Evolutionary conservation across 2,329 filamentous ascomycete species (phyloP).

Genomic region (Colletotrichum costaricense): DNA sequence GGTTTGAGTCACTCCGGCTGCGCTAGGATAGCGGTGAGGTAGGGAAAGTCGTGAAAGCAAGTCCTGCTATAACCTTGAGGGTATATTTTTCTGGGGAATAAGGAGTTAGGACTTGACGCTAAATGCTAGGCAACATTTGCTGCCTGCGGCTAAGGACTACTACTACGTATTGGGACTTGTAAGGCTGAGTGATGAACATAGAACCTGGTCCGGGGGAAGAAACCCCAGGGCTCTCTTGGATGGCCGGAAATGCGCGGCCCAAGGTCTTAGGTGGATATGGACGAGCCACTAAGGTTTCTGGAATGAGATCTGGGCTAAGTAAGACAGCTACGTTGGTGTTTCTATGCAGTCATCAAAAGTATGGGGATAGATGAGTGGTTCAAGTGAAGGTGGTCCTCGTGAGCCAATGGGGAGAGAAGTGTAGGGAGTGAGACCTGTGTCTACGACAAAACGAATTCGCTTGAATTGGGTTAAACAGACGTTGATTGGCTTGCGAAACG

Average conservation of each 20-base stretch:
- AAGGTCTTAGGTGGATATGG: not conserved
- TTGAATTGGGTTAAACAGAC: not conserved
- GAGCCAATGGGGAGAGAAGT: not conserved
- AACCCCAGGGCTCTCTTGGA: not conserved
- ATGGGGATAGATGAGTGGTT: not conserved
- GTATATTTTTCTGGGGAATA: not conserved
- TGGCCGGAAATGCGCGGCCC: not conserved
- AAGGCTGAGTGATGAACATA: not conserved
- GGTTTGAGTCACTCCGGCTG: slow-evolving; percentile 8
- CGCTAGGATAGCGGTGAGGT: slow-evolving; percentile 2
- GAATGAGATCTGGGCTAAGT: not conserved
- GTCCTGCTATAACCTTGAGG: not conserved
- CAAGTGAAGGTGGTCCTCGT: not conserved
- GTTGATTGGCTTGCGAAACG: not conserved
- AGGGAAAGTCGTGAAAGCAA: not conserved
- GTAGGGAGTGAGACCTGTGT: not conserved
- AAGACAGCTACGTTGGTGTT: not conserved
- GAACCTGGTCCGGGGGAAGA: not conserved
- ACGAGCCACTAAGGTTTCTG: not conserved
- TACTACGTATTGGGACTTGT: not conserved
- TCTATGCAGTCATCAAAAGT: not conserved
- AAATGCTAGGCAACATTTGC: slow-evolving; percentile 2
- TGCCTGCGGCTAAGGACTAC: not conserved
- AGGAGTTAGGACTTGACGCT: too few species aligned
- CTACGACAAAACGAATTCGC: not conserved